phyloP scores from a whole-genome alignment of 2,329 filamentous ascomycete species.

The Calonectria pseudoturangicola region DNA sequence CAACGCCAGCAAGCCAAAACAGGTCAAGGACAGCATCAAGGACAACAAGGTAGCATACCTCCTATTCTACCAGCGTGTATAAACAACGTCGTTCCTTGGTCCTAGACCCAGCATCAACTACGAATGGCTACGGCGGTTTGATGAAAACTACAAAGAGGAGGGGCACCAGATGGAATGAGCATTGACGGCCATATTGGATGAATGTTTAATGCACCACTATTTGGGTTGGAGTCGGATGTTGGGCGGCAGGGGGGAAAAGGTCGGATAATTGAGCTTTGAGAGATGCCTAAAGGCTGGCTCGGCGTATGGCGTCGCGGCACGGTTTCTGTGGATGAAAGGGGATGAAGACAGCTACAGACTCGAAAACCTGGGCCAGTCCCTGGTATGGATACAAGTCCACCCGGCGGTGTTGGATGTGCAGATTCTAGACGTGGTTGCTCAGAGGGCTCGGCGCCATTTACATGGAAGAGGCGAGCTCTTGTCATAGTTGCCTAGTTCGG shows the following conservation, averaged over 20 bases:
- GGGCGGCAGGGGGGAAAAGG: constrained; percentile 49
- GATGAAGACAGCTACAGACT: constrained; percentile 44
- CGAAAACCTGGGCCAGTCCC: constrained; percentile 38
- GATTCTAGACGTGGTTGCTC: constrained; percentile 32
- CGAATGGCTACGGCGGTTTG: constrained; percentile 26
- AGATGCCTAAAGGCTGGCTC: constrained; percentile 51
- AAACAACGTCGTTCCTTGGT: constrained; percentile 33
- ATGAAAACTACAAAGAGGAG: constrained; percentile 43
- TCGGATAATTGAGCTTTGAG: constrained; percentile 45
- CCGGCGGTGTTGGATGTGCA: constrained; percentile 41
- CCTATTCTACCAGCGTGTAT: constrained; percentile 92
- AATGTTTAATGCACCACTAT: constrained; percentile 49
- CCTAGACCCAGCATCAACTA: neutral
- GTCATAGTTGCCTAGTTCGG: constrained; percentile 36
- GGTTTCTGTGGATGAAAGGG: constrained; percentile 44
- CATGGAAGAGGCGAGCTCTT: constrained; percentile 37
- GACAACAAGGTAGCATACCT: constrained; percentile 99
- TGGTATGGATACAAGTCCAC: constrained; percentile 33
- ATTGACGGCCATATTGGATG: constrained; percentile 55
- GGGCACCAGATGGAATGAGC: constrained; percentile 50
- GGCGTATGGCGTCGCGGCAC: constrained; percentile 56
- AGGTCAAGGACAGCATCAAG: constrained; percentile 80
- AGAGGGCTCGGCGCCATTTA: constrained; percentile 33
- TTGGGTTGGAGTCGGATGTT: constrained; percentile 51
- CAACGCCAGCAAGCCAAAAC: constrained; percentile 74